A percentile compares a stretch with the other conserved stretches of the same genome.
These are phyloP conservation scores for Erigeron philadelphicus DNA, from an alignment of 140 eudicot species.

Conservation along the genomic window DNA sequence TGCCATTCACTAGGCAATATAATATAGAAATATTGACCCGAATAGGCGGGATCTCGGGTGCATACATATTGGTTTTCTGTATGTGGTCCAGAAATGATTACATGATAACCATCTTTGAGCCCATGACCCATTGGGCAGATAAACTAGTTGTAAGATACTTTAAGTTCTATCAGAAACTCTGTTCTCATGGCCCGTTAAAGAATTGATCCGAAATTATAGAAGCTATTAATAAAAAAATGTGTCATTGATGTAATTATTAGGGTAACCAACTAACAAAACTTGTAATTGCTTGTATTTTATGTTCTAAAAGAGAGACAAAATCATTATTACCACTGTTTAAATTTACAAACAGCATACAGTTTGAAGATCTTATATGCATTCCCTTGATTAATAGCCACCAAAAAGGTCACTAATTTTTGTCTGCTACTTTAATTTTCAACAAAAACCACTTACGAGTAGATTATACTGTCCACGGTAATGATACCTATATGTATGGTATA, in stretches of 20 bases:
- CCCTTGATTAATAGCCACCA: constrained; percentile 23
- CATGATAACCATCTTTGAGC: constrained; percentile 24
- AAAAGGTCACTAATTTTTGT: constrained; percentile 38
- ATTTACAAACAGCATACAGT: constrained; percentile 16
- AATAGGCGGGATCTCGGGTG: constrained; percentile 8
- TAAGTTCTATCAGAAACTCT: constrained; percentile 12
- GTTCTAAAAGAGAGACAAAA: constrained; percentile 5
- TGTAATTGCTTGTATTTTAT: constrained; percentile 5
- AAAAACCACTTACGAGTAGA: constrained; percentile 29
- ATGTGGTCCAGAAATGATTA: constrained; percentile 26
- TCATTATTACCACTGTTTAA: constrained; percentile 6
- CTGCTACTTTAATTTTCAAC: constrained; percentile 38
- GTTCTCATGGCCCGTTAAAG: constrained; percentile 19
- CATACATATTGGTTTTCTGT: constrained; percentile 17
- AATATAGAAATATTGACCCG: constrained; percentile 14
- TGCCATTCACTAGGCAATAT: constrained; percentile 19
- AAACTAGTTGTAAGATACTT: constrained; percentile 25
- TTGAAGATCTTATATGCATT: constrained; percentile 17
- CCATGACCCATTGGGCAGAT: constrained; percentile 31
- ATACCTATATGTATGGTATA: constrained; percentile 29
- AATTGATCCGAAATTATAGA: constrained; percentile 5
- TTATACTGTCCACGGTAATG: constrained; percentile 28
- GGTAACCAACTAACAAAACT: constrained; percentile 27
- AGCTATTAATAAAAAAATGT: constrained; percentile 10
- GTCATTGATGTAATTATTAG: constrained; percentile 18